Percentiles rank a stretch among this genome's conserved stretches.
Evolutionary conservation across 192 early-diverging fungal species (phyloP).

Genomic region (Coemansia sp.): DNA sequence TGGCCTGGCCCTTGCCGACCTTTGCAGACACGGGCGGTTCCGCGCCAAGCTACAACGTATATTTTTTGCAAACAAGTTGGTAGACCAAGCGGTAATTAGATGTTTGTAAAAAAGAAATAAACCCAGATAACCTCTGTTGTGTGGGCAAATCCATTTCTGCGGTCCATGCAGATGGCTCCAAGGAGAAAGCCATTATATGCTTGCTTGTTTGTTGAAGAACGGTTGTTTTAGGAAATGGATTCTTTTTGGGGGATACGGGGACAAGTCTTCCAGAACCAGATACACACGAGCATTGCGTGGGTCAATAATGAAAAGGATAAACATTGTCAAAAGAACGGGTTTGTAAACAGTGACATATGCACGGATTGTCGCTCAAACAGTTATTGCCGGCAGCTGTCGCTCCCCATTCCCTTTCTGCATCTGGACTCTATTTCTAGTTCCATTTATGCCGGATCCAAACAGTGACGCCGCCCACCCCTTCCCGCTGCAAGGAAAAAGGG

Average conservation of each 20-base stretch:
- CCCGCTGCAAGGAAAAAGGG: slow-evolving; percentile 3
- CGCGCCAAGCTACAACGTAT: slow-evolving; percentile 35
- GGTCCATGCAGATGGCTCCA: no score
- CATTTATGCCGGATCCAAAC: neutral
- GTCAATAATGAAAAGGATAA: slow-evolving; percentile 4
- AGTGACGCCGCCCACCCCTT: no score
- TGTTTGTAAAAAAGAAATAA: no score
- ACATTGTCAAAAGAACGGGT: slow-evolving; percentile 4
- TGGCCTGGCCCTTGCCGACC: slow-evolving; percentile 50
- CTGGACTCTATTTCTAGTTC: slow-evolving; percentile 7
- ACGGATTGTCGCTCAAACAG: neutral
- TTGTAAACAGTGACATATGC: slow-evolving; percentile 3
- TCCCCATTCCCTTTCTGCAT: slow-evolving; percentile 3
- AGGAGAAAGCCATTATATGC: no score
- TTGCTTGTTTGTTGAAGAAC: neutral
- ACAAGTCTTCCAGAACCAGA: neutral
- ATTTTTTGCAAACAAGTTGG: neutral
- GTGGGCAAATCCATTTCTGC: no score
- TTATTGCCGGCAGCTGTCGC: neutral
- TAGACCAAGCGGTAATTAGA: no score
- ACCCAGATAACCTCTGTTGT: no score
- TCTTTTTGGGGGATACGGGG: neutral
- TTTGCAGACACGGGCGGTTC: slow-evolving; percentile 43
- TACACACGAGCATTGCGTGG: no score
- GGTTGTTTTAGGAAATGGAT: neutral